These are phyloP conservation scores for Articulospora tetracladia DNA, from an alignment of 495 filamentous ascomycete genomes.

Conservation along the genomic window DNA sequence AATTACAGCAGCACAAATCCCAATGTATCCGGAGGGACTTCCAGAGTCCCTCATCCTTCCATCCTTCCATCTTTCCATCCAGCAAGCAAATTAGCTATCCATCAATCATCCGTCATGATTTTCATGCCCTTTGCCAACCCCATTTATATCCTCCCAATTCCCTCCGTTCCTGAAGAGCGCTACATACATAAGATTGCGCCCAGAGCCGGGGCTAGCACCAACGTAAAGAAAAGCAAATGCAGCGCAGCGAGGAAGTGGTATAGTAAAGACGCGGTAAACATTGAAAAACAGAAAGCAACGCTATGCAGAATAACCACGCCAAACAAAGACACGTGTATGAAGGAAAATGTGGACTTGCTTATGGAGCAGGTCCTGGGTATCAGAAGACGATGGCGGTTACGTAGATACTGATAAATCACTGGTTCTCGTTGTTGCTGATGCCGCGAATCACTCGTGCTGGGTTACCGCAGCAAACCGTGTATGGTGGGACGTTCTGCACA, in stretches of 20 bases:
- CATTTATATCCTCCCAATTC: neutral
- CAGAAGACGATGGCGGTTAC: neutral
- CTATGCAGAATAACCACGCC: neutral
- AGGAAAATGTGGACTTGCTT: neutral
- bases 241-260: neutral
- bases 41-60: neutral
- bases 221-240: neutral
- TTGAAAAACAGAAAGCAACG: neutral
- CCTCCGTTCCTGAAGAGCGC: neutral
- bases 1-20: neutral
- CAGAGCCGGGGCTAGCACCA: neutral
- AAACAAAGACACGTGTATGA: neutral
- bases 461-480: conserved; percentile 60
- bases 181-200: neutral
- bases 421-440: conserved; percentile 2
- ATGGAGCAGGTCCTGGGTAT: neutral
- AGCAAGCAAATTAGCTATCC: neutral
- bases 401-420: neutral
- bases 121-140: neutral
- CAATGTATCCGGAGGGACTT: neutral
- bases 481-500: conserved; percentile 54
- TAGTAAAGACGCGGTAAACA: neutral
- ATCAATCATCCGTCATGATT: neutral
- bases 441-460: conserved; percentile 56
- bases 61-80: neutral